These are phyloP conservation scores for Prosopis cineraria DNA, from an alignment of 306 rosid genomes.

Conservation along the genomic window DNA sequence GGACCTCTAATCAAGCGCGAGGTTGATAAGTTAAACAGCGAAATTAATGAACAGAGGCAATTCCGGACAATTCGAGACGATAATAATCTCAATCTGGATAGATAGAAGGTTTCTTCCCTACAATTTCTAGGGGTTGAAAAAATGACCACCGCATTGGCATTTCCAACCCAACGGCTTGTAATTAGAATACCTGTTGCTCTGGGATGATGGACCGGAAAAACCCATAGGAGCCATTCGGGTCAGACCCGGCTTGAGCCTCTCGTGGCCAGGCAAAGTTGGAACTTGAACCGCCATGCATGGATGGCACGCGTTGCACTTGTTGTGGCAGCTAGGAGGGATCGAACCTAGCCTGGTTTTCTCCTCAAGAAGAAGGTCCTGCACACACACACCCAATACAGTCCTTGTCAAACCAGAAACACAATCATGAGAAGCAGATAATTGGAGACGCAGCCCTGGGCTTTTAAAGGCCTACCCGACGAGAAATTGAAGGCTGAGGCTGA, in stretches of 20 bases:
- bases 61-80: conserved; percentile 19
- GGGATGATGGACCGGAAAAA: conserved; percentile 45
- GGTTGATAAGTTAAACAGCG: conserved; percentile 13
- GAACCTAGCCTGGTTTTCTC: conserved; percentile 88
- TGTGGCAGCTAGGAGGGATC: conserved; percentile 94
- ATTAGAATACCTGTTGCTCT: conserved; percentile 70
- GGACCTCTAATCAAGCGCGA: conserved; percentile 18
- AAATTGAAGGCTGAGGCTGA: conserved; percentile 38
- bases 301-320: conserved; percentile 86
- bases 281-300: conserved; percentile 98
- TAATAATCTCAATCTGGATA: background rate
- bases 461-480: conserved; percentile 49
- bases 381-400: background rate
- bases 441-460: background rate
- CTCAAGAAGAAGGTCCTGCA: conserved; percentile 61
- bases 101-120: background rate
- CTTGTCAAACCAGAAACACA: conserved; percentile 3
- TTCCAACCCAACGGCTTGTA: conserved; percentile 99
- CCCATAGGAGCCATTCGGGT: conserved; percentile 34
- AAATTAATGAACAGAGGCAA: background rate
- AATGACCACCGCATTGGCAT: conserved; percentile 76
- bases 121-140: conserved; percentile 71
- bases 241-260: conserved; percentile 41
- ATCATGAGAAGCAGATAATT: background rate
- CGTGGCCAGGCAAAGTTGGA: conserved; percentile 57